Evolutionary conservation across 2,329 filamentous ascomycete species (phyloP), one percentile per base, ranked within the genome.

Genomic region (Colletotrichum musicola): DNA sequence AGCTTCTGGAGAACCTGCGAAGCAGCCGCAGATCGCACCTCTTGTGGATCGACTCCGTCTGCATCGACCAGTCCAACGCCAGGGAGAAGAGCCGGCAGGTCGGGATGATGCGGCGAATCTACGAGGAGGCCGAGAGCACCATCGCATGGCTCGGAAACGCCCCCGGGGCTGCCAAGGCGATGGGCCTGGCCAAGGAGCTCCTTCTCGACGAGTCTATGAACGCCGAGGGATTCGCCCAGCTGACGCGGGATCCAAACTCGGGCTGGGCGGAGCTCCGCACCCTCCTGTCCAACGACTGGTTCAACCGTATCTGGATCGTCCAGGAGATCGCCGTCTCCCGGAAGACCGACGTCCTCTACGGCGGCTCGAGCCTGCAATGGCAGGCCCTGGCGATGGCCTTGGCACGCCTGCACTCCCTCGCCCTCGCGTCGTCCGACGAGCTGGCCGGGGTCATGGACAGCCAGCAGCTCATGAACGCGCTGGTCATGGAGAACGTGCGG

Each of bases 221-320:
- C n/a, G n/a, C 16, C 1, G 30, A 14, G 12, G 30, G 16, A n/a
- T 12, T 57, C 6, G 4, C 6, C 6, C 10, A 6, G 12, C 16
- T 57, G 13, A 25, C 13, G 7, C 54, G 6, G 16, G 54, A 42
- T 12, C 20, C 30, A 14, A 16, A 42, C 18, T 25, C 54, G 3
- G 54, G 54, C 20, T 57, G 54, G 54, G 16, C 1, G 12, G 54
- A 57, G 18, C 38, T 57, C 13, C 54, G 18, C 10, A 5, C 40
- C 7, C 20, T 57, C 12, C 25, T 57, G 3, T 57, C 54, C 14
- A 57, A 57, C 18, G 14, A 12, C 16, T 57, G 54, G 54, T 57
- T 57, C 38, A 35, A 42, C 13, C 30, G 54, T 5, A n/a, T 42
- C 54, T 57, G 54, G 54, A 22, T 57, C n/a, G 12, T 57, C 54